Conservation (phyloP, 768 basidiomycete genomes). For the Thelephora aurantiotincta region DNA sequence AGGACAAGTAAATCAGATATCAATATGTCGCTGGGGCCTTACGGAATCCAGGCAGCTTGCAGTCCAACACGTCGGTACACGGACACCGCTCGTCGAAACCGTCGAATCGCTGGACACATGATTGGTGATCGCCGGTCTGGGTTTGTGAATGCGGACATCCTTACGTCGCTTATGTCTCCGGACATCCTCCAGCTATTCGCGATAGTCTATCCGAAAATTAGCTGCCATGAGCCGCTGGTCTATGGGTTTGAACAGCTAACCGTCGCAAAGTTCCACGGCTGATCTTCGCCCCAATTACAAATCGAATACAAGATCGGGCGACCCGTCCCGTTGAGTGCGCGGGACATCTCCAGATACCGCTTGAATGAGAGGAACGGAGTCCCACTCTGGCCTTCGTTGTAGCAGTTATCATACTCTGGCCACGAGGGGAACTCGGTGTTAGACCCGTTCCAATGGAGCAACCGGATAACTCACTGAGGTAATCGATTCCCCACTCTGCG, state of each 20-base stretch:
- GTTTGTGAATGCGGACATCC: not conserved
- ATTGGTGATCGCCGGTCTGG: not conserved
- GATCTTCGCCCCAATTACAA: constrained; percentile 28
- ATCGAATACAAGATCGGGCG: constrained; percentile 24
- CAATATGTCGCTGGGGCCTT: constrained; percentile 3
- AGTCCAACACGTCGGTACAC: constrained; percentile 20
- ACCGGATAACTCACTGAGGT: constrained; percentile 15
- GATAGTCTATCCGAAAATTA: constrained; percentile 9
- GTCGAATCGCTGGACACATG: constrained; percentile 16
- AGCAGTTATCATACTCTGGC: constrained; percentile 26
- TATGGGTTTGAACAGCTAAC: constrained; percentile 12
- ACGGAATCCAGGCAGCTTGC: constrained; percentile 25
- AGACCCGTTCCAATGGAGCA: too few relatives aligned
- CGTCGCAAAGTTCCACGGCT: constrained; percentile 25
- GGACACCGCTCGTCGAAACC: constrained; percentile 23
- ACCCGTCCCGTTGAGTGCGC: constrained; percentile 23
- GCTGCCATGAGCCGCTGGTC: constrained; percentile 1
- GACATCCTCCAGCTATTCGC: constrained; percentile 19
- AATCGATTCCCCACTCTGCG: constrained; percentile 24
- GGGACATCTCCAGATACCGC: constrained; percentile 23
- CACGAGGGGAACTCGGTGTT: not conserved
- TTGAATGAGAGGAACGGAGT: constrained; percentile 21
- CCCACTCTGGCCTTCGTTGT: constrained; percentile 23
- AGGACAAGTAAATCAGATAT: not conserved
- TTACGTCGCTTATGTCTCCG: constrained; percentile 17